phyloP scores from a whole-genome alignment of 176 grass and related monocot genomes.

The Typha latifolia region DNA sequence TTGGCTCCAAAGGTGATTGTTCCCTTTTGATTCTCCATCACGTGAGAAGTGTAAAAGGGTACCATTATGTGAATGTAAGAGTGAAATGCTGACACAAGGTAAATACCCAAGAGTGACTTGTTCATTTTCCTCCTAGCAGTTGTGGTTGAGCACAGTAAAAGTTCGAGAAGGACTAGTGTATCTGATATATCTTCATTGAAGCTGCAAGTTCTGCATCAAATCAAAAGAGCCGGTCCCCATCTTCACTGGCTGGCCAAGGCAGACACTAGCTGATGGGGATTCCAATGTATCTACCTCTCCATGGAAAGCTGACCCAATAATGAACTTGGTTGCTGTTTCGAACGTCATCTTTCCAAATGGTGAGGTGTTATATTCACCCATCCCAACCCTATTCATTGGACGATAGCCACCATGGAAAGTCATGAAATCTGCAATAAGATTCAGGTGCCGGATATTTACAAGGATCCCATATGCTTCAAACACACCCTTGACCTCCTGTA shows the following conservation, averaged over 20 bases:
- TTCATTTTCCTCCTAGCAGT: too few relatives aligned
- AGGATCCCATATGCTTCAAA: conserved; percentile 53
- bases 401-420: conserved; percentile 72
- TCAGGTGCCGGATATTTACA: conserved; percentile 62
- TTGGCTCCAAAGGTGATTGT: too few relatives aligned
- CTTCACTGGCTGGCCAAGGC: conserved; percentile 75
- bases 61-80: too few relatives aligned
- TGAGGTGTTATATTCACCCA: conserved; percentile 53
- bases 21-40: too few relatives aligned
- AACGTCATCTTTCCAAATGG: conserved; percentile 95
- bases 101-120: too few relatives aligned
- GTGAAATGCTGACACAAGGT: too few relatives aligned
- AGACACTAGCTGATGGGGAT: conserved; percentile 63
- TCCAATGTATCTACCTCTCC: conserved; percentile 57
- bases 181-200: too few relatives aligned
- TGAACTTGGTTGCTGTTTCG: conserved; percentile 71
- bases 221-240: conserved; percentile 64
- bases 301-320: conserved; percentile 57
- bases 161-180: too few relatives aligned
- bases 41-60: too few relatives aligned
- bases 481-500: conserved; percentile 48
- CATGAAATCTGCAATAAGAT: conserved; percentile 81
- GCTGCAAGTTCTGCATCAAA: conserved; percentile 44
- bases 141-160: too few relatives aligned
- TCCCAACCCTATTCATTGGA: conserved; percentile 55